Evolutionary conservation across 257 asterid genomes (phyloP), one percentile per base, ranked within the genome.

Genomic region (Nicotiana attenuata): DNA sequence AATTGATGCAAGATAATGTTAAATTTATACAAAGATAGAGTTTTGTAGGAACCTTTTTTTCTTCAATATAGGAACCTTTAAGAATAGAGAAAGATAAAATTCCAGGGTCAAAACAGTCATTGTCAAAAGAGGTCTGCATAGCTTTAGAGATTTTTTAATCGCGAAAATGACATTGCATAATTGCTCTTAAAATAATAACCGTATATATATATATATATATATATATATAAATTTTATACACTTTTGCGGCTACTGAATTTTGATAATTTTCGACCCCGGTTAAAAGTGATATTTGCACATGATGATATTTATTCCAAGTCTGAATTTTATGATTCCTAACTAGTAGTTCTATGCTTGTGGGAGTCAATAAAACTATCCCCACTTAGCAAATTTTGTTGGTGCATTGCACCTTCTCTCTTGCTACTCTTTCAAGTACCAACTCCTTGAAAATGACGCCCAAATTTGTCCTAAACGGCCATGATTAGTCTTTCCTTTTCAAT

Each of bases 401-500:
- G 61, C 78, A 73, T 73, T 73, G 61, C 78, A 73, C 78, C 60
- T 73, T 73, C 1, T 28, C 3, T 24, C 14, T 24, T 80, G 5
- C 33, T n/a, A 47, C 65, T 10, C 38, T 24, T 60, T 64, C 52
- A 38, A 15, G 22, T 76, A 77, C 71, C 69, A 85, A 71, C 81
- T 28, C 57, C 15, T 2, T 66, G 89, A 86, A 71, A 85, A 80
- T 82, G 89, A 86, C 85, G 15, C 31, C 56, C 28, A 9, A 55
- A 47, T 86, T 87, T 86, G 90, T 86, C 83, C 77, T 86, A 71
- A 80, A 88, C 83, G 86, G 89, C 84, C 82, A 84, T 82, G 79
- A 88, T 86, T 73, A 82, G 26, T 28, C 65, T 81, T 55, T 41
- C 61, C 61, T 24, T 71, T 16, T 45, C 22, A 22, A 77, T 35